phyloP scores from a whole-genome alignment of 164 flowering plant species.

The Cinnamomum micranthum region DNA sequence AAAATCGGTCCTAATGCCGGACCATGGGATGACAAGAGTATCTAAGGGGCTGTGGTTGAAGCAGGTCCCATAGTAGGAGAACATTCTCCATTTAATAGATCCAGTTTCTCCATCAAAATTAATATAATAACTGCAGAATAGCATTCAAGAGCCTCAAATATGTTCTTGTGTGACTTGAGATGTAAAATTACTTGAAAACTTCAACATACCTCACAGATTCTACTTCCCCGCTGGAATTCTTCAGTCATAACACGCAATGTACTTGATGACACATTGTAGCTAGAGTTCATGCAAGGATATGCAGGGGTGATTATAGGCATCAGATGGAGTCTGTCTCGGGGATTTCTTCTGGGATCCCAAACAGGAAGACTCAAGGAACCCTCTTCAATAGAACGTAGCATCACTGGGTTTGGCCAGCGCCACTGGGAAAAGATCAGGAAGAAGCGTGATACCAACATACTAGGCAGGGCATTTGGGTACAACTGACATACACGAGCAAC shows the following conservation, averaged over 20 bases:
- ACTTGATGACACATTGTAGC: conserved; percentile 92
- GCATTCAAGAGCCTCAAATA: too few species aligned
- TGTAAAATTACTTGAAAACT: too few species aligned
- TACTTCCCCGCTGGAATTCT: conserved; percentile 75
- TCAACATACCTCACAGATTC: conserved; percentile 72
- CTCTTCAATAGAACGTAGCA: conserved; percentile 66
- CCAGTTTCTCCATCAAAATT: too few species aligned
- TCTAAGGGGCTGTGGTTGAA: too few species aligned
- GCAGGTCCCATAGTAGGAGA: too few species aligned
- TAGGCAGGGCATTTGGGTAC: conserved; percentile 60
- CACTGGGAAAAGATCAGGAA: conserved; percentile 53
- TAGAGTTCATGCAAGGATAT: conserved; percentile 93
- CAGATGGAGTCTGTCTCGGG: conserved; percentile 57
- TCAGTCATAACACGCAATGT: conserved; percentile 83
- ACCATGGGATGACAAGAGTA: too few species aligned
- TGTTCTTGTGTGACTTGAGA: too few species aligned
- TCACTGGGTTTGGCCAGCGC: conserved; percentile 69
- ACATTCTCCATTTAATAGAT: too few species aligned
- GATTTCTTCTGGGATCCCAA: conserved; percentile 90
- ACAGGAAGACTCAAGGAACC: conserved; percentile 68
- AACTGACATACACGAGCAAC: conserved; percentile 62
- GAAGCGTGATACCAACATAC: conserved; percentile 55
- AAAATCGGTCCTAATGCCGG: too few species aligned
- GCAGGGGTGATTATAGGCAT: conserved; percentile 99
- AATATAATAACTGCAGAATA: too few species aligned